These are phyloP conservation scores for Capronia epimyces DNA, from an alignment of 2,329 filamentous ascomycete genomes.

Conservation along the genomic window DNA sequence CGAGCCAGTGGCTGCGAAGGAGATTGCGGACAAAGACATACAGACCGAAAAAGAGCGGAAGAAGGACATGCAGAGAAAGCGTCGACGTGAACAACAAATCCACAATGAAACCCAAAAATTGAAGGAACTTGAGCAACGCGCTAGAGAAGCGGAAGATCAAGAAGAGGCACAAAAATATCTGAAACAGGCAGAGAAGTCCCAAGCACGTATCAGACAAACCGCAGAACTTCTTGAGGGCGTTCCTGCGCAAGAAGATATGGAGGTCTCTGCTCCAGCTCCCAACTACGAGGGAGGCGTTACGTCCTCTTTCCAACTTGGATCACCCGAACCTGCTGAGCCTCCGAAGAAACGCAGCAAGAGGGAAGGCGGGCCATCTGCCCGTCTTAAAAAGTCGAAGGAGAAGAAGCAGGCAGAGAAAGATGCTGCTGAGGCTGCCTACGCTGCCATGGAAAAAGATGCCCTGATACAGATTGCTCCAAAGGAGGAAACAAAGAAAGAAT, in stretches of 20 bases:
- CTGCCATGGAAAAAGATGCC: conserved; percentile 52
- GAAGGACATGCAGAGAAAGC: conserved; percentile 98
- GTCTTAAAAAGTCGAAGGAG: conserved; percentile 82
- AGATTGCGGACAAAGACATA: conserved; percentile 84
- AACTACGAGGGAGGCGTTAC: conserved; percentile 81
- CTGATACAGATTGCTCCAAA: conserved; percentile 50
- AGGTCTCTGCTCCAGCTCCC: conserved; percentile 66
- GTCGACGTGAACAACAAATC: conserved; percentile 87
- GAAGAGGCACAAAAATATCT: conserved; percentile 74
- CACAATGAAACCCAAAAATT: conserved; percentile 84
- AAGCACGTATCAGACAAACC: conserved; percentile 88
- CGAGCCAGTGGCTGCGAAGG: conserved; percentile 72
- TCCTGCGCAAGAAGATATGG: conserved; percentile 61
- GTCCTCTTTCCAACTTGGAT: conserved; percentile 70
- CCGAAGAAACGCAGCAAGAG: conserved; percentile 52
- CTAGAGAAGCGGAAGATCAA: conserved; percentile 73
- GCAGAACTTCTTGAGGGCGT: conserved; percentile 81
- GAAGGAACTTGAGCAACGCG: conserved; percentile 69
- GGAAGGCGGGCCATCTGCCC: conserved; percentile 44
- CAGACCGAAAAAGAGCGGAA: conserved; percentile 97
- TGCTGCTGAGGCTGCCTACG: conserved; percentile 80
- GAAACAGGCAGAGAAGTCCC: conserved; percentile 79
- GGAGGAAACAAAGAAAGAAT: conserved; percentile 48
- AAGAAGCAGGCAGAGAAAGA: conserved; percentile 65
- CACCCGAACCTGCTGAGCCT: conserved; percentile 46